A percentile compares a stretch with the other conserved stretches of the same genome.
Evolutionary conservation across 2,329 filamentous ascomycete species (phyloP).

Genomic region (Cladophialophora carrionii): DNA sequence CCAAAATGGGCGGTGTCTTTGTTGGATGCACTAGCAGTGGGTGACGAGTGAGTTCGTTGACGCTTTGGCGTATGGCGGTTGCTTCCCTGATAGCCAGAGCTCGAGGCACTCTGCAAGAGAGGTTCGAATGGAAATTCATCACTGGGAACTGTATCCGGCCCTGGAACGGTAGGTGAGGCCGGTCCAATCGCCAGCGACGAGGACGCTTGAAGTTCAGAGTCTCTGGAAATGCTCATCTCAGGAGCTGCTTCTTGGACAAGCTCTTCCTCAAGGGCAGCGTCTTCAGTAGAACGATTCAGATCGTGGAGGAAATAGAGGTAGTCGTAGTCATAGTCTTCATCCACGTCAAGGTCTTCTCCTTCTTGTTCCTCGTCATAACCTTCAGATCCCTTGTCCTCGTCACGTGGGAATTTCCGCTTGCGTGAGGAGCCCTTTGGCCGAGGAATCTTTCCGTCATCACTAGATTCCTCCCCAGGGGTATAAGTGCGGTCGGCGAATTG

Average conservation of each 20-base stretch:
- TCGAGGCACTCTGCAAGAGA: background rate
- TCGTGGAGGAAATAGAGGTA: background rate
- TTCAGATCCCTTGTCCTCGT: background rate
- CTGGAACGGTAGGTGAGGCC: background rate
- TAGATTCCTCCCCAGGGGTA: background rate
- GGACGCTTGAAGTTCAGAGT: too few species aligned
- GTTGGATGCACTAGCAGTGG: conserved; percentile 2
- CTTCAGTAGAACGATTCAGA: background rate
- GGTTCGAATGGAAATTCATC: background rate
- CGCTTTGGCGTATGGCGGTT: background rate
- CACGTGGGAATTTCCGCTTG: background rate
- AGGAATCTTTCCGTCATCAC: background rate
- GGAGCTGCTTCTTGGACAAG: background rate
- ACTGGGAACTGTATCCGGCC: background rate
- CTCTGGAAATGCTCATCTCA: background rate
- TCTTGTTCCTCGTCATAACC: conserved; percentile 5
- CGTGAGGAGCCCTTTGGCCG: background rate
- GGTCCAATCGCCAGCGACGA: background rate
- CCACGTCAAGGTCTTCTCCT: background rate
- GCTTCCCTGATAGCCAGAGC: background rate
- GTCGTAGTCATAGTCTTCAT: background rate
- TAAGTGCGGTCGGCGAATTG: background rate
- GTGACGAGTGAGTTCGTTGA: background rate
- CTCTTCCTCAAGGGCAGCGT: background rate
- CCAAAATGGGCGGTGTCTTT: conserved; percentile 1